Evolutionary conservation across 2,329 filamentous ascomycete genomes (phyloP).

Genomic region (Monilinia fructicola): DNA sequence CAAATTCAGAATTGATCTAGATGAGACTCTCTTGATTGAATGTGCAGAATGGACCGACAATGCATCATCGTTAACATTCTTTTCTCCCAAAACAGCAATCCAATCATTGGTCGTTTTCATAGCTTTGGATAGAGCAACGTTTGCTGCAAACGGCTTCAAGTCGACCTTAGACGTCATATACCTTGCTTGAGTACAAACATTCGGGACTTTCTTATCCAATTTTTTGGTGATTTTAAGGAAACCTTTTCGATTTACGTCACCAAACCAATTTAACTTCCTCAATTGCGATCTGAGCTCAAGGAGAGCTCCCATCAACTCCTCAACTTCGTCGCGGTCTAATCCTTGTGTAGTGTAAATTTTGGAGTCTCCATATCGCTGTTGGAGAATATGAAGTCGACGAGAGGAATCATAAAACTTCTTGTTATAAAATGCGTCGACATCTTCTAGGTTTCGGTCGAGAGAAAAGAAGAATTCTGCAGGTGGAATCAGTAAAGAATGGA

Average conservation of each 20-base stretch:
- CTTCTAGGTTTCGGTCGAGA: conserved; percentile 94
- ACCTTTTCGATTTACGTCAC: conserved; percentile 90
- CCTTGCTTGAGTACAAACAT: conserved; percentile 72
- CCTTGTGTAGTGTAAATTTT: conserved; percentile 63
- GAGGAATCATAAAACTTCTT: conserved; percentile 86
- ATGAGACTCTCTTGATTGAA: conserved; percentile 74
- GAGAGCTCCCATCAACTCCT: conserved; percentile 87
- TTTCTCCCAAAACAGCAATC: conserved; percentile 78
- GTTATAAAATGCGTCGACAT: conserved; percentile 96
- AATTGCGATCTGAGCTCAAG: conserved; percentile 85
- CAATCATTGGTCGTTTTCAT: conserved; percentile 81
- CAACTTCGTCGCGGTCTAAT: conserved; percentile 83
- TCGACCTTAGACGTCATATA: conserved; percentile 93
- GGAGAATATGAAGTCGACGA: conserved; percentile 79
- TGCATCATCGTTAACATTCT: conserved; percentile 72
- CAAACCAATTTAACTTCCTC: conserved; percentile 94
- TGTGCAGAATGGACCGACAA: conserved; percentile 66
- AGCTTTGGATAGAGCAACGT: conserved; percentile 55
- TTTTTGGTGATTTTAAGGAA: conserved; percentile 99
- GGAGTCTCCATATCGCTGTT: conserved; percentile 80
- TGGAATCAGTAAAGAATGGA: conserved; percentile 35
- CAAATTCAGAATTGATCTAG: conserved; percentile 72
- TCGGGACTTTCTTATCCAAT: conserved; percentile 88
- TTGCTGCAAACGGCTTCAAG: conserved; percentile 82
- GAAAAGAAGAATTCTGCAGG: conserved; percentile 89